Percentiles rank a stretch among this genome's conserved stretches.
Evolutionary conservation across 1,284 basidiomycete genomes (phyloP).

Genomic region (Moesziomyces aphidis): DNA sequence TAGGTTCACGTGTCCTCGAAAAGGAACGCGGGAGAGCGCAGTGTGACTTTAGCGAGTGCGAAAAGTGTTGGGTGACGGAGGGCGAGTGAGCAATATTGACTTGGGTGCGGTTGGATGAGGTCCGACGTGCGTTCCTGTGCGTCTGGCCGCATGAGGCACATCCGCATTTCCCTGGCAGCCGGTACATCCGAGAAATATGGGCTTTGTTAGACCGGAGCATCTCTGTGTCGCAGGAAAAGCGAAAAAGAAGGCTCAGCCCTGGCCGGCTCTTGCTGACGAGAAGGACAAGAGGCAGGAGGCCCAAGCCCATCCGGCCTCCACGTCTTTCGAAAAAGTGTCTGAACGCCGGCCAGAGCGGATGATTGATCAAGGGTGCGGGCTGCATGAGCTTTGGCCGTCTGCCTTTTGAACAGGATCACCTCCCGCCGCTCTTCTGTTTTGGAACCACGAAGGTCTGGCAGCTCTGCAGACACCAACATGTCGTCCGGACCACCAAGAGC

Average conservation of each 20-base stretch:
- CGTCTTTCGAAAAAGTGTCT: not conserved
- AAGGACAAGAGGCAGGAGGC: not conserved
- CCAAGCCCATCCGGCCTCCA: not conserved
- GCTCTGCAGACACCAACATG: not conserved
- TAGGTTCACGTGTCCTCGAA: not conserved
- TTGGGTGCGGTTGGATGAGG: not conserved
- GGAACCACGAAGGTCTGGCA: not conserved
- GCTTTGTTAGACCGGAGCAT: not conserved
- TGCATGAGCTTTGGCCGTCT: no score
- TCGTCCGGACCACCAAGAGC: constrained; percentile 10
- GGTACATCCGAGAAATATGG: not conserved
- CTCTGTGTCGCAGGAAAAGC: not conserved
- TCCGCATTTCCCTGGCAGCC: not conserved
- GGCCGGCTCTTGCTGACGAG: not conserved
- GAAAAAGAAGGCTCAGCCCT: no score
- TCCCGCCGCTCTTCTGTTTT: no score
- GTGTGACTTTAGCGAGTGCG: not conserved
- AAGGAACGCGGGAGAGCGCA: not conserved
- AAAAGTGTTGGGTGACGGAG: not conserved
- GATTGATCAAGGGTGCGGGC: not conserved
- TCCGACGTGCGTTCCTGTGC: not conserved
- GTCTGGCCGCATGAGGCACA: not conserved
- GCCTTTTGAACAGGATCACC: no score
- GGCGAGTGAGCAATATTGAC: no score
- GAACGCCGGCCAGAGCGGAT: not conserved